Percentiles rank a stretch among this genome's conserved stretches.
These are phyloP conservation scores for Colletotrichum sp. DNA, from an alignment of 2,329 filamentous ascomycete genomes.

Conservation along the genomic window DNA sequence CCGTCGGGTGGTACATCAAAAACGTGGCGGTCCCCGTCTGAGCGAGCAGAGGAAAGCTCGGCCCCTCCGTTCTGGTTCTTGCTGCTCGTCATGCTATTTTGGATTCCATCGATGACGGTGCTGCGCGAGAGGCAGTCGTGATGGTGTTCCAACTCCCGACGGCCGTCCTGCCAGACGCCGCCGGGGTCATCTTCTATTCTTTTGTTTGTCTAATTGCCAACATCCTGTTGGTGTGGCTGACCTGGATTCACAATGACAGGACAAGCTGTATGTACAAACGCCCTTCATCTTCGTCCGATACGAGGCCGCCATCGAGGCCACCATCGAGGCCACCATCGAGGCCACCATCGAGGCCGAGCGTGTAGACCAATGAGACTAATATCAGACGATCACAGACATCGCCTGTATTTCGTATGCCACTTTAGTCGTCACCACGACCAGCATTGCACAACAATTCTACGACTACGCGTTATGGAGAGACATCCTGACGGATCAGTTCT, in stretches of 20 bases:
- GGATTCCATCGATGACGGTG: neutral
- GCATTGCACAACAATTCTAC: conserved; percentile 14
- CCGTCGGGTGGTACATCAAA: neutral
- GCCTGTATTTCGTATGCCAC: conserved; percentile 13
- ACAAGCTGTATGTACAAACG: conserved; percentile 7
- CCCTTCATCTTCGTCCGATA: neutral
- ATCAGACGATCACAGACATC: neutral
- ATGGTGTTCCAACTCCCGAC: conserved; percentile 20
- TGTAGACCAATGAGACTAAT: neutral
- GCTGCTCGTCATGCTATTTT: conserved; percentile 1
- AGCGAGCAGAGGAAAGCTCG: neutral
- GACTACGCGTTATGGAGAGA: conserved; percentile 5
- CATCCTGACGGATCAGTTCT: conserved; percentile 12
- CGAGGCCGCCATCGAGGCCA: neutral
- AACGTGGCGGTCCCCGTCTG: conserved; percentile 1
- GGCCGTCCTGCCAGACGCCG: conserved; percentile 6
- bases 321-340: neutral
- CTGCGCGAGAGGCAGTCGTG: neutral
- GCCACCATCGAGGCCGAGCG: neutral
- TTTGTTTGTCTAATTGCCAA: conserved; percentile 14
- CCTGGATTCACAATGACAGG: conserved; percentile 16
- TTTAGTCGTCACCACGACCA: conserved; percentile 4
- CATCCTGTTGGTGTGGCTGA: conserved; percentile 8
- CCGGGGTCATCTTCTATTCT: conserved; percentile 9
- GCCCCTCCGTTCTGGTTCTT: neutral